A percentile compares a stretch with the other conserved stretches of the same genome.
These are phyloP conservation scores for Tripterygium wilfordii DNA, from an alignment of 177 flowering plant species.

Conservation along the genomic window DNA sequence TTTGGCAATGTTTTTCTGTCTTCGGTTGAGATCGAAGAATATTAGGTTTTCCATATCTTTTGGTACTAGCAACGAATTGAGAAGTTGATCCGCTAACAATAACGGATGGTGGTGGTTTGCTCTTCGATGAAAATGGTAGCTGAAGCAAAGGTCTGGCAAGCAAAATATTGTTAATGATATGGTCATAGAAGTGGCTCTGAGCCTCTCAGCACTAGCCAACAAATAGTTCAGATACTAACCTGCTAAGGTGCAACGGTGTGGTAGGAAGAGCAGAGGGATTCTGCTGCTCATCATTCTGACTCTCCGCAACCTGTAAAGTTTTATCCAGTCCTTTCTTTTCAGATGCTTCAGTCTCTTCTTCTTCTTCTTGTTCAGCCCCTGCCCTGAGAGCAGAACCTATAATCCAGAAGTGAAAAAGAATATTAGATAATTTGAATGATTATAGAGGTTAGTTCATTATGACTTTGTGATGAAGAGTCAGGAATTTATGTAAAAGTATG, in stretches of 20 bases:
- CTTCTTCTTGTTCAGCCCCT: no score
- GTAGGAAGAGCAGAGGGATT: constrained; percentile 30
- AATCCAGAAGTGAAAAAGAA: constrained; percentile 1
- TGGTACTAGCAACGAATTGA: constrained; percentile 11
- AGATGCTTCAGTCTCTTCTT: constrained; percentile 36
- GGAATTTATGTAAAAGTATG: neutral
- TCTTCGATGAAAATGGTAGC: constrained; percentile 45
- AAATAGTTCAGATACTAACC: constrained; percentile 25
- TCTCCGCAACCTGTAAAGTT: constrained; percentile 24
- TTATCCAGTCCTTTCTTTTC: constrained; percentile 31
- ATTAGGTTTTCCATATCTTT: constrained; percentile 32
- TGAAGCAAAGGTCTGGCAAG: constrained; percentile 42
- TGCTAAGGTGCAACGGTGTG: constrained; percentile 52
- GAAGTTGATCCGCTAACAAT: constrained; percentile 36
- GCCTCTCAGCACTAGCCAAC: neutral
- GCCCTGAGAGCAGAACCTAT: constrained; percentile 45
- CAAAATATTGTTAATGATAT: no score
- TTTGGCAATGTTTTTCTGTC: constrained; percentile 38
- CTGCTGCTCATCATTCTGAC: constrained; percentile 40
- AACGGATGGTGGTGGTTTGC: constrained; percentile 52
- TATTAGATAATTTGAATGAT: no score
- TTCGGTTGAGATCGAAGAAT: constrained; percentile 29
- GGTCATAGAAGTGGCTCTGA: no score
- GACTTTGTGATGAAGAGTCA: constrained; percentile 24
- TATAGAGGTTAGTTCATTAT: no score